Base-by-base conservation (phyloP, 257 asterid species). In the Scutellaria barbata region DNA sequence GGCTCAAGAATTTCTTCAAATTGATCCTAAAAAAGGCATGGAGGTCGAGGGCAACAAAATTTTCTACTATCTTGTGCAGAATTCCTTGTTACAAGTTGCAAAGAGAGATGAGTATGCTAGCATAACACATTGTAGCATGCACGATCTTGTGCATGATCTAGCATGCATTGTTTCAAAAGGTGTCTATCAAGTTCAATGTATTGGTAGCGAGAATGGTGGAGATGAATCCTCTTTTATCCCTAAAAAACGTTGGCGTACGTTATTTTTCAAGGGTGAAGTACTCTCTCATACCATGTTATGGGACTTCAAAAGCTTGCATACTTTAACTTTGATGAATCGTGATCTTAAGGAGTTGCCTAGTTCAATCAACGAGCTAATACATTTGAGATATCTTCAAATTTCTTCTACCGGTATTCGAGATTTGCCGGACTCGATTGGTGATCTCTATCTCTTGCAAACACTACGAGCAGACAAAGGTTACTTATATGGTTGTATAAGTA, bases 81-180 rank as follows among this genome's bases (percentile, higher is more conserved):
- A 30, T 30, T 30, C 35, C 35, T 30, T 30, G 35, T 30, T 30
- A 30, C 35, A 30, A 30, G 35, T 30, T 30, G 35, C 35, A 30
- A 30, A 2, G 35, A 4, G 42, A 10, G 42, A 56, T 3, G 2
- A 2, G 6, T 56, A 78, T 12, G 14, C 3, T 7, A 1, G 12
- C 6, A 5, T 46, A 46, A 3, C 5, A 1, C 1, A 12, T 3
- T 46, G 52, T 10, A 77, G 66, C 64, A 77, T 81, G 60, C 60
- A 54, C 47, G 47, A 42, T 10, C 47, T 54, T 66, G 84, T 76
- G 46, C 86, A 81, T 55, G 83, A 60, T 41, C 78, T 81, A 53
- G 82, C 81, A 1, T 13, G 10, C 13, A 71, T 53, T 4, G 9
- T 81, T 8, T 63, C 5, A 12, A 12, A 46, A 54, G 5, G 41